Evolutionary conservation across 2,329 filamentous ascomycete genomes (phyloP), one percentile per base, ranked within the genome.

Genomic region (Purpureocillium lavendulum): DNA sequence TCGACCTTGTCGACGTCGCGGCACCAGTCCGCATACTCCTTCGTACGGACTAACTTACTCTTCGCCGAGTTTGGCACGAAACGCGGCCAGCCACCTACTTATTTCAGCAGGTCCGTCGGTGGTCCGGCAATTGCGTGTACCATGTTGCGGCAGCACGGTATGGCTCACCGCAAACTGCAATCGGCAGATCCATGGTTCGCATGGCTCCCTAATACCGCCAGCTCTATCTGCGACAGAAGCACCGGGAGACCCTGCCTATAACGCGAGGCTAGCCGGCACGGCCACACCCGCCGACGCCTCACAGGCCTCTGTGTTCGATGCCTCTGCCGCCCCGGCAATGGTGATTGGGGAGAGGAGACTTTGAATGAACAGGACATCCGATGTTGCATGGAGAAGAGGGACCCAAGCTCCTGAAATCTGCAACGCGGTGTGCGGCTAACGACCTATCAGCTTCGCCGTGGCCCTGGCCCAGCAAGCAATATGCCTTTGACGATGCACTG

Each of bases 91-190:
- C 21, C 40, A 43, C 40, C 32, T 38, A 37, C 43, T 45, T 37
- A 31, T 40, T 45, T 24, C 35, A 45, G 43, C 33, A 45, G 43
- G 43, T 40, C 40, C 30, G 37, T 18, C 28, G 29, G 13, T 45
- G 37, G 43, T 21, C 14, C 34, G 15, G 34, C 24, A 35, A 15
- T 15, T 36, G 17, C n/a, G 13, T 12, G n/a, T 16, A 36, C 28
- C 26, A 26, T 26, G 21, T 10, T 10, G 21, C 10, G 21, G 21
- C n/a, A 26, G 21, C 21, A 26, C 21, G 21, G 21, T 26, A 26
- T 26, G 10, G 21, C 6, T 10, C 21, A 10, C 5, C 10, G 21
- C 21, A 5, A 26, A 10, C 21, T 26, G 10, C 10, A 6, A 10
- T 26, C 5, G 26, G 34, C 15, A 14, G 26, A 36, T 16, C 12